A percentile compares a stretch with the other conserved stretches of the same genome.
Conservation (phyloP, 2,329 filamentous ascomycete genomes). For the Hypomyces perniciosus region DNA sequence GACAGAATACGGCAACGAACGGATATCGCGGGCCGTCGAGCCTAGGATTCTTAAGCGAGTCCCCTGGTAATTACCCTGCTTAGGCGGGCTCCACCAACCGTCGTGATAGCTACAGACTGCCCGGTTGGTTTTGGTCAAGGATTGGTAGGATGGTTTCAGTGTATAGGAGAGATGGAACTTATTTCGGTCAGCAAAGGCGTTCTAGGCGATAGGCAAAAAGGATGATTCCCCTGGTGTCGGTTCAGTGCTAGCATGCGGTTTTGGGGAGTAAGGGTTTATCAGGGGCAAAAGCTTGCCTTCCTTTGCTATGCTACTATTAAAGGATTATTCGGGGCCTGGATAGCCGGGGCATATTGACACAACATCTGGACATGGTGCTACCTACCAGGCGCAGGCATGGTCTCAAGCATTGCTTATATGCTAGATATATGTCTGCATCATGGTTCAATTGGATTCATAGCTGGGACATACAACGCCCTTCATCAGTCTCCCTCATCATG, state of each 20-base stretch:
- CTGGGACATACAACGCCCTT: no score
- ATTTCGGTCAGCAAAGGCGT: constrained; percentile 17
- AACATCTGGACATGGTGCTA: background rate
- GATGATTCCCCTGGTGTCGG: constrained; percentile 22
- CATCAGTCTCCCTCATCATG: no score
- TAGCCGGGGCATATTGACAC: background rate
- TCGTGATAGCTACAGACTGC: background rate
- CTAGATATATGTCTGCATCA: no score
- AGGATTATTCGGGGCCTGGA: background rate
- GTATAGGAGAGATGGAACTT: background rate
- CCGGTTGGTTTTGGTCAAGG: background rate
- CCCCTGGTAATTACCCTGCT: constrained; percentile 2
- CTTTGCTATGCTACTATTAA: background rate
- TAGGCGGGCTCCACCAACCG: constrained; percentile 2
- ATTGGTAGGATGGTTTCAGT: background rate
- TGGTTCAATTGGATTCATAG: no score
- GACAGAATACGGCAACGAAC: constrained; percentile 31
- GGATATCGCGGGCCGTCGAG: constrained; percentile 16
- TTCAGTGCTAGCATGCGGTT: constrained; percentile 2
- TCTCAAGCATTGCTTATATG: no score
- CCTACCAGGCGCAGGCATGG: background rate
- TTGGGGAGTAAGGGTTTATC: background rate
- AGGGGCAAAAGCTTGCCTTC: background rate
- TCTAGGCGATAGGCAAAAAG: constrained; percentile 14
- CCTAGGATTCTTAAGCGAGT: constrained; percentile 10